Evolutionary conservation across 805 yeast species (phyloP).

Genomic region (Limtongozyma cylindracea): DNA sequence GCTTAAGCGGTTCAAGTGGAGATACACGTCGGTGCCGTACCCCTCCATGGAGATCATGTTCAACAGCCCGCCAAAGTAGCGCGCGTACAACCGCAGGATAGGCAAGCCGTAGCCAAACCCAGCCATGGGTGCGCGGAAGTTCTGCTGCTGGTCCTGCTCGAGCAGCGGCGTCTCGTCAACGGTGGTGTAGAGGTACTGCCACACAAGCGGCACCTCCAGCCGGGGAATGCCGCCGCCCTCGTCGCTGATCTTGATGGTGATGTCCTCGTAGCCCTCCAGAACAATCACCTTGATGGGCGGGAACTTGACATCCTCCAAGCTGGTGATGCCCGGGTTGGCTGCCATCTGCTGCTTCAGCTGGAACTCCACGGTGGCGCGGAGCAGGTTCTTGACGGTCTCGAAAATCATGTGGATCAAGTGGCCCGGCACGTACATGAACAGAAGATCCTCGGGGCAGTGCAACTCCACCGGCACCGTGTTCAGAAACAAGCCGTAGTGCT

Average conservation of each 20-base stretch:
- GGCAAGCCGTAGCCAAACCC: slow-evolving; percentile 89
- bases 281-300: slow-evolving; percentile 76
- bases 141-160: slow-evolving; percentile 34
- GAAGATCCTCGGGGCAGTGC: too few species aligned
- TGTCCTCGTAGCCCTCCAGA: slow-evolving; percentile 75
- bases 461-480: slow-evolving; percentile 49
- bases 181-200: slow-evolving; percentile 84
- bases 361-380: slow-evolving; percentile 74
- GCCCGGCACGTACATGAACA: slow-evolving; percentile 83
- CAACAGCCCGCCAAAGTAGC: slow-evolving; percentile 79
- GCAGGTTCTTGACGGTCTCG: slow-evolving; percentile 67
- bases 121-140: slow-evolving; percentile 78
- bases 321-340: slow-evolving; percentile 15
- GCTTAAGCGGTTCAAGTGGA: slow-evolving; percentile 62
- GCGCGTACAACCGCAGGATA: slow-evolving; percentile 61
- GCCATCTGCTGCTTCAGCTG: slow-evolving; percentile 17
- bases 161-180: slow-evolving; percentile 47
- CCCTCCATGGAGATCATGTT: slow-evolving; percentile 82
- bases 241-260: slow-evolving; percentile 73
- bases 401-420: slow-evolving; percentile 80
- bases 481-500: slow-evolving; percentile 61
- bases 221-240: slow-evolving; percentile 91
- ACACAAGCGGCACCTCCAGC: slow-evolving; percentile 57
- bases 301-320: slow-evolving; percentile 37
- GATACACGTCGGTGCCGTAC: slow-evolving; percentile 78